A percentile compares a stretch with the other conserved stretches of the same genome.
phyloP scores from a whole-genome alignment of 106 monocot genomes.

The Hemerocallis citrina region DNA sequence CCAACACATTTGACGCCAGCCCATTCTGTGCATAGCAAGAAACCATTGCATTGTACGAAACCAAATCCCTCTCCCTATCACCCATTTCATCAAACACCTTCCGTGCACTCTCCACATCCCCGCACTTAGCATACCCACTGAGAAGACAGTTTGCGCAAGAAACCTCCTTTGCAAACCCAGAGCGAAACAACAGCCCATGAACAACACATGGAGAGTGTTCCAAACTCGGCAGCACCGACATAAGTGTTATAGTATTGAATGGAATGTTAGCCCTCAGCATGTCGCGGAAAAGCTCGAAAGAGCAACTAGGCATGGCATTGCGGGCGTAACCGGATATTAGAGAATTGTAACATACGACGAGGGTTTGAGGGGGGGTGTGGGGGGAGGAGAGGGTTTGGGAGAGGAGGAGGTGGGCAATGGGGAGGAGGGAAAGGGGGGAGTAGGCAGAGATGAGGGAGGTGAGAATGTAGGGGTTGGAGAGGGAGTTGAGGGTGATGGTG shows the following conservation, averaged over 20 bases:
- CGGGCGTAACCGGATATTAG: constrained; percentile 48
- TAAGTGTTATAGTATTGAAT: constrained; percentile 49
- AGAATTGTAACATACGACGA: constrained; percentile 37
- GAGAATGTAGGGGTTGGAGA: constrained; percentile 43
- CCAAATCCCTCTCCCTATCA: constrained; percentile 13
- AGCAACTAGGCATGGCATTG: constrained; percentile 10
- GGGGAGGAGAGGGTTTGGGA: constrained; percentile 7
- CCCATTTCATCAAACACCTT: constrained; percentile 47
- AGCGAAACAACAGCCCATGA: constrained; percentile 29
- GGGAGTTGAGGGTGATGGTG: constrained; percentile 27
- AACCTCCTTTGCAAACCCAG: not conserved
- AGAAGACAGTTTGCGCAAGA: constrained; percentile 53
- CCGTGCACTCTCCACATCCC: constrained; percentile 28
- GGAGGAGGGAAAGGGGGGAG: constrained; percentile 50
- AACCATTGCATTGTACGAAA: constrained; percentile 66
- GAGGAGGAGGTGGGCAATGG: constrained; percentile 33
- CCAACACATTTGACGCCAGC: constrained; percentile 30
- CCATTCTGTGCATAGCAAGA: constrained; percentile 64
- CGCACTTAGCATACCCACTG: constrained; percentile 28
- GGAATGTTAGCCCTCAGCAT: constrained; percentile 27
- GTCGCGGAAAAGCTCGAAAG: constrained; percentile 34
- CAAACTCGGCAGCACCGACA: constrained; percentile 37
- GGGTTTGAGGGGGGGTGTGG: constrained; percentile 6
- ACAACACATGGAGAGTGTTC: constrained; percentile 9
- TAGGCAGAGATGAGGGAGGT: constrained; percentile 57